A percentile compares a stretch with the other conserved stretches of the same genome.
These are phyloP conservation scores for Aureobasidium sp. DNA, from an alignment of 2,329 filamentous ascomycete species.

Conservation along the genomic window DNA sequence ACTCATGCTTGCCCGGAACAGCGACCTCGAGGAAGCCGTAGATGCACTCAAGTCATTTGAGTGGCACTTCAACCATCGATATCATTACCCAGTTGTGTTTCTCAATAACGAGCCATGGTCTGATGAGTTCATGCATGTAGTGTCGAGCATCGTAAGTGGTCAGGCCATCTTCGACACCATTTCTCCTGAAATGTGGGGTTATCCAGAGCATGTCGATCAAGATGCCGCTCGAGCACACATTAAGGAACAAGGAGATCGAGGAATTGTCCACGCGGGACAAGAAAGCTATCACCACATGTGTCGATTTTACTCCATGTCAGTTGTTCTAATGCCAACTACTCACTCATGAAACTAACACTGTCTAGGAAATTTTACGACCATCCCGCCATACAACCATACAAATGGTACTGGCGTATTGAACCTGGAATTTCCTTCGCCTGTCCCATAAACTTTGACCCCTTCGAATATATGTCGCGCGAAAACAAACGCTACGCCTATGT, in stretches of 20 bases:
- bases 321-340: no score
- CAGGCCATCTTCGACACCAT: slow-evolving; percentile 38
- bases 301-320: slow-evolving; percentile 33
- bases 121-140: slow-evolving; percentile 29
- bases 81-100: slow-evolving; percentile 42
- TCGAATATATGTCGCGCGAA: slow-evolving; percentile 29
- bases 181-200: slow-evolving; percentile 36
- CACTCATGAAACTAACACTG: background rate
- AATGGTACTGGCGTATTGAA: slow-evolving; percentile 56
- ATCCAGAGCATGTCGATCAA: slow-evolving; percentile 23
- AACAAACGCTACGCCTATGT: slow-evolving; percentile 44
- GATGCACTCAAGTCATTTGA: slow-evolving; percentile 38
- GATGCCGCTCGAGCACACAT: background rate
- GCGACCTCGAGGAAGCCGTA: slow-evolving; percentile 35
- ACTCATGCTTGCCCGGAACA: slow-evolving; percentile 43
- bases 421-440: slow-evolving; percentile 52
- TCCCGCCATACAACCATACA: slow-evolving; percentile 40
- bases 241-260: background rate
- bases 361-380: slow-evolving; percentile 29
- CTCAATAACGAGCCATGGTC: slow-evolving; percentile 42
- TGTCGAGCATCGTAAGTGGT: slow-evolving; percentile 26
- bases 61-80: slow-evolving; percentile 41
- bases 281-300: slow-evolving; percentile 35
- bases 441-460: slow-evolving; percentile 37
- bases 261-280: slow-evolving; percentile 15